Base-by-base conservation (phyloP, 2,329 filamentous ascomycete genomes). In the Aureobasidium melanogenum region DNA sequence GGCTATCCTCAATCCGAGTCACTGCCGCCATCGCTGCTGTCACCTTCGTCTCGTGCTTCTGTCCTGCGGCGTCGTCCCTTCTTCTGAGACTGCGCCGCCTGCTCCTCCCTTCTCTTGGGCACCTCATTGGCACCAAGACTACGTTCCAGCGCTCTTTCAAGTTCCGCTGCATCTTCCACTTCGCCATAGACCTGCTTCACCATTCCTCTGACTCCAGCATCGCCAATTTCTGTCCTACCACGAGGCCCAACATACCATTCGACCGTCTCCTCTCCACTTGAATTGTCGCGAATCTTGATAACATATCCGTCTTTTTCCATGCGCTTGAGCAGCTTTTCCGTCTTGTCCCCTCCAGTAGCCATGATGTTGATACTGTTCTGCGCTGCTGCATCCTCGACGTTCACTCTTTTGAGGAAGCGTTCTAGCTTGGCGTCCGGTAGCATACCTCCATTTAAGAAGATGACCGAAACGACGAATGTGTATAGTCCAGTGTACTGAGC, bases 231-330 rank as follows among this genome's bases (percentile, higher is more conserved):
- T 8, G 92, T 80, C 74, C 88, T 94, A 6, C 89, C 93, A 24
- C 94, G 82, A 6, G 91, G 88, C 1, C 94, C 94, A 15, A 97
- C 83, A 61, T 88, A 83, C 82, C 90, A 99, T 51, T 89, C 91
- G 8, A 91, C 80, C 2, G 84, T 80, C 64, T 93, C 86, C 39
- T 96, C 89, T 28, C 88, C 89, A 1, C 84, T 85, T 67, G 75
- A 74, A 65, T 71, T 82, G 67, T 97, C 91, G 22, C 86, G 82
- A 54, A 86, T 81, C 65, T 84, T 88, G 38, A 91, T 80, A 2
- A 99, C 77, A 70, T 99, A 99, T 0, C 88, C 89, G 59, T 97
- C 91, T 65, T 83, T 87, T 65, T 87, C 82, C 78, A 97, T 86
- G 56, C 84, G 83, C 66, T 86, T 84, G 14, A 97, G 76, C 3